A percentile compares a stretch with the other conserved stretches of the same genome.
phyloP scores from a whole-genome alignment of 179 eudicot species.

The Sideroxylon spinosum region DNA sequence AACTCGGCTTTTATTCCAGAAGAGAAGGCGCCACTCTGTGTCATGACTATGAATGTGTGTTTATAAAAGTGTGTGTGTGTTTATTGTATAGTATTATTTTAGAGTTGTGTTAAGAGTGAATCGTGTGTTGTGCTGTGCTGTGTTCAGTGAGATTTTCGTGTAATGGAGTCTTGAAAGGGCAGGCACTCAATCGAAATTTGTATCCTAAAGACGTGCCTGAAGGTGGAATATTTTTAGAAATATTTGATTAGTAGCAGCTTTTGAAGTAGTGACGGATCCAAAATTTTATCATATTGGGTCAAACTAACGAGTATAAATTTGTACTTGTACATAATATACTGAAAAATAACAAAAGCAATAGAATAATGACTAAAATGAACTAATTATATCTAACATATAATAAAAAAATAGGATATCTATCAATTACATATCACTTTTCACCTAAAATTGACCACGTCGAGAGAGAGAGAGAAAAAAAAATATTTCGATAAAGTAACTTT shows the following conservation, averaged over 20 bases:
- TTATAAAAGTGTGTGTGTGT: constrained; percentile 2
- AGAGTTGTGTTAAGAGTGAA: constrained; percentile 1
- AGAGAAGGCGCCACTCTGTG: constrained; percentile 70
- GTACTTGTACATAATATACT: too few species aligned
- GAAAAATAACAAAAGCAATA: too few species aligned
- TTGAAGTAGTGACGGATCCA: too few species aligned
- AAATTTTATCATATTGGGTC: too few species aligned
- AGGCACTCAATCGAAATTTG: constrained; percentile 1
- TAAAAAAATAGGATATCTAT: too few species aligned
- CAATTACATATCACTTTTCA: too few species aligned
- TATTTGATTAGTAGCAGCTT: not conserved
- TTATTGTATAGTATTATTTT: not conserved
- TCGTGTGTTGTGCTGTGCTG: not conserved
- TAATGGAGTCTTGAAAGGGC: constrained; percentile 5
- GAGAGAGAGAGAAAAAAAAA: too few species aligned
- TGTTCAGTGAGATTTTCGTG: constrained; percentile 6
- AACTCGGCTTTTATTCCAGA: constrained; percentile 59
- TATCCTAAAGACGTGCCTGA: not conserved
- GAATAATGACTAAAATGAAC: too few species aligned
- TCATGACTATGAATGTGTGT: constrained; percentile 33
- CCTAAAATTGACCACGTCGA: too few species aligned
- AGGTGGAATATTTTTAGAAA: not conserved
- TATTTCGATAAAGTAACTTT: too few species aligned
- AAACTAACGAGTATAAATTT: too few species aligned
- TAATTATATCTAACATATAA: too few species aligned